Evolutionary conservation across 768 basidiomycete genomes (phyloP).

Genomic region (Ramaria sp.): DNA sequence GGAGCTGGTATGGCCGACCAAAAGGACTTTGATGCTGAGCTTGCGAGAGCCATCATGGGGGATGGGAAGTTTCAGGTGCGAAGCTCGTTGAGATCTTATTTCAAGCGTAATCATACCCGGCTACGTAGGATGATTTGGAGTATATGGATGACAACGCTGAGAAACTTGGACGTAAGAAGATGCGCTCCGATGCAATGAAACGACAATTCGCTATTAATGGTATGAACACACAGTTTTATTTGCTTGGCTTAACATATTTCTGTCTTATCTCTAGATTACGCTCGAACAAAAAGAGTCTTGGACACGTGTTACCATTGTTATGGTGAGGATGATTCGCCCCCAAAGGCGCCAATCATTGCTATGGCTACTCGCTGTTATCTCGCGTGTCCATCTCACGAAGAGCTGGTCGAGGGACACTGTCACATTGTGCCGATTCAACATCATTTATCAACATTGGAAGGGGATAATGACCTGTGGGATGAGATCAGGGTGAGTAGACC

Average conservation of each 20-base stretch:
- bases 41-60: conserved; percentile 77
- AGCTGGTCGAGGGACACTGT: conserved; percentile 87
- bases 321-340: conserved; percentile 83
- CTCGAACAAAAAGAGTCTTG: conserved; percentile 83
- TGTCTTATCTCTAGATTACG: conserved; percentile 57
- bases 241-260: neutral
- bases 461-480: conserved; percentile 97
- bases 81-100: neutral
- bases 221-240: conserved; percentile 22
- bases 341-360: conserved; percentile 80
- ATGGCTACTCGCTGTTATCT: conserved; percentile 88
- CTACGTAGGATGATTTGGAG: conserved; percentile 66
- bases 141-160: conserved; percentile 98
- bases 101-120: neutral
- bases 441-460: conserved; percentile 81
- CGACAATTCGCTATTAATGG: conserved; percentile 94
- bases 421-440: conserved; percentile 95
- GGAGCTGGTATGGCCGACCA: conserved; percentile 84
- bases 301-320: conserved; percentile 83
- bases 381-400: conserved; percentile 80
- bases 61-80: conserved; percentile 81
- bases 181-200: conserved; percentile 95
- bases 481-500: conserved; percentile 65
- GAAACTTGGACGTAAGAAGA: conserved; percentile 82
- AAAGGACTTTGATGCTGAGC: conserved; percentile 83